Conservation (phyloP, 176 grass and related monocot genomes). For the Aegilops bicornis region DNA sequence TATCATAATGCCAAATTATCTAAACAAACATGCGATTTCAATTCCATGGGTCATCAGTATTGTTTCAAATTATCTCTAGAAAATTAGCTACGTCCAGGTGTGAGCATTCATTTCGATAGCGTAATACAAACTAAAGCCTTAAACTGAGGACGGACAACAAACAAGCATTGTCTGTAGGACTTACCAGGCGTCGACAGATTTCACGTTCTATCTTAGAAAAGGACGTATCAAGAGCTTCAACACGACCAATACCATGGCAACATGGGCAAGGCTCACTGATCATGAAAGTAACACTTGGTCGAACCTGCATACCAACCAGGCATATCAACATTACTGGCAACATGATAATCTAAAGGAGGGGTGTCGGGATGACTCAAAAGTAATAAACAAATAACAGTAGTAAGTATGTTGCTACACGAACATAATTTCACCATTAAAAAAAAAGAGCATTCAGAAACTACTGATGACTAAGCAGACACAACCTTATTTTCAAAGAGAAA, state of each 20-base stretch:
- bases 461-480: neutral
- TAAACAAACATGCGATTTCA: neutral
- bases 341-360: conserved; percentile 17
- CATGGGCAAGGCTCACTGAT: conserved; percentile 87
- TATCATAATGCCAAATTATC: neutral
- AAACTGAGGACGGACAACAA: neutral
- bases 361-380: neutral
- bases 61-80: conserved; percentile 8
- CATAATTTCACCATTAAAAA: neutral
- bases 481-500: neutral
- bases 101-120: conserved; percentile 12
- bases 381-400: neutral
- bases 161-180: conserved; percentile 23
- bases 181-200: conserved; percentile 83
- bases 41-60: neutral
- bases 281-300: conserved; percentile 96
- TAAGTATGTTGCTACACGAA: neutral
- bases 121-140: conserved; percentile 10
- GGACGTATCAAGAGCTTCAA: conserved; percentile 85
- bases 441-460: neutral
- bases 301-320: conserved; percentile 58
- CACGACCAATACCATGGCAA: conserved; percentile 82
- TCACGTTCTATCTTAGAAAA: conserved; percentile 89
- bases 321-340: conserved; percentile 14
- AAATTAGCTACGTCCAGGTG: neutral